phyloP scores from a whole-genome alignment of 2,329 filamentous ascomycete genomes.

The Cordyceps cicadae region DNA sequence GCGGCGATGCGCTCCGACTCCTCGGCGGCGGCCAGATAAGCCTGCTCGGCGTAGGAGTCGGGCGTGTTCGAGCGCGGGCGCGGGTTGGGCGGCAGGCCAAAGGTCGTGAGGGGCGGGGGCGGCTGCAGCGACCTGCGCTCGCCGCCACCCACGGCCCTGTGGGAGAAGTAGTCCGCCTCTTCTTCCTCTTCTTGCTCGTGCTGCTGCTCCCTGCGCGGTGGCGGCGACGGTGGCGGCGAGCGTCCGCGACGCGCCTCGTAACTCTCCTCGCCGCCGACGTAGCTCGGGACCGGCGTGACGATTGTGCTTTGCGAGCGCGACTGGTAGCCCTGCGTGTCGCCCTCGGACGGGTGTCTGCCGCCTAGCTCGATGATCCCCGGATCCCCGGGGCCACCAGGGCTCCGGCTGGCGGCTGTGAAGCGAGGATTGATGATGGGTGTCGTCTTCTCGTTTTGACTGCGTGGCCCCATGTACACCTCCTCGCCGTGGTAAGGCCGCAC shows the following conservation, averaged over 20 bases:
- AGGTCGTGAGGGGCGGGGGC: conserved; percentile 12
- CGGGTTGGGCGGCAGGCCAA: background rate
- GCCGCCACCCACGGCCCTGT: background rate
- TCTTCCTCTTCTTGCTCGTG: background rate
- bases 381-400: background rate
- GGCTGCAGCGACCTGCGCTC: background rate
- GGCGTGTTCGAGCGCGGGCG: conserved; percentile 17
- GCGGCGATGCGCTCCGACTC: conserved; percentile 16
- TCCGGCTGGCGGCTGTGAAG: background rate
- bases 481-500: conserved; percentile 1
- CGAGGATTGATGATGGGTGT: background rate
- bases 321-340: background rate
- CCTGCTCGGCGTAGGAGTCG: conserved; percentile 28
- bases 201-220: too few relatives aligned
- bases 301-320: background rate
- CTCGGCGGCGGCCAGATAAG: conserved; percentile 28
- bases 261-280: background rate
- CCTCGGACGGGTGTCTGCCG: background rate
- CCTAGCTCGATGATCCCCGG: background rate
- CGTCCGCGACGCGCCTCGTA: background rate
- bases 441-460: background rate
- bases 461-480: background rate
- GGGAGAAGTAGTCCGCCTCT: background rate
- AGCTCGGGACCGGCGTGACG: background rate
- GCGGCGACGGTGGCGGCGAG: background rate